Base-by-base conservation (phyloP, 371 early-diverging fungal genomes). In the Mortierella sp. region DNA sequence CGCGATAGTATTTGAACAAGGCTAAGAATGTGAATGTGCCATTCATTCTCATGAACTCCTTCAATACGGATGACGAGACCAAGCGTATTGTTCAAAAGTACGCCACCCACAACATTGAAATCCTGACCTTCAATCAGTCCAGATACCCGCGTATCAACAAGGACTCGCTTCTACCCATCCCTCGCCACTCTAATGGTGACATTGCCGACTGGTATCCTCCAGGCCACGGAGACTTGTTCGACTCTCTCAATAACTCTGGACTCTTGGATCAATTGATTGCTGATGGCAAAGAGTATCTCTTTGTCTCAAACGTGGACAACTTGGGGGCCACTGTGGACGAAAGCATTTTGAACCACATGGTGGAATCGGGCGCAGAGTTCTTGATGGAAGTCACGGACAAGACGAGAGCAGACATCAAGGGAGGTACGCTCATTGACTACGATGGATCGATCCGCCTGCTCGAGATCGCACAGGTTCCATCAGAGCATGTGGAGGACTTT, bases 361-460 rank as follows among this genome's bases (percentile, higher is more conserved):
- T 91, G 29, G 88, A 90, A 54, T 88, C 94, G 29, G 91, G 90
- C 14, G 85, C 98, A 55, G 99, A 98, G 73, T 99, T 98, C 82
- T 81, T 99, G 47, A 98, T 99, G 99, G 99, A 99, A 83, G 98
- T 99, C 21, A 99, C 99, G 9, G 95, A 99, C 84, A 99, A 99
- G 88, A 99, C 99, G 57, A 93, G 97, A 82, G 98, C 99, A 44
- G 99, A 99, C 81, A 94, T 99, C 80, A 99, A 99, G 90, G 99
- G 99, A 63, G 99, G 99, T 62, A 99, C 99, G 19, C 84, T 99
- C 28, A 96, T 99, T 54, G 96, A 99, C 63, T 98, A 99, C 81
- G 95, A 98, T 52, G 98, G 96, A 25, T 85, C 86, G 46, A 91
- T 99, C 61, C 92, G 96, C 45, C 89, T 99, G 37, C 88, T 99